These are phyloP conservation scores for Sclerotinia spermophila DNA, from an alignment of 2,329 filamentous ascomycete species.

Conservation along the genomic window DNA sequence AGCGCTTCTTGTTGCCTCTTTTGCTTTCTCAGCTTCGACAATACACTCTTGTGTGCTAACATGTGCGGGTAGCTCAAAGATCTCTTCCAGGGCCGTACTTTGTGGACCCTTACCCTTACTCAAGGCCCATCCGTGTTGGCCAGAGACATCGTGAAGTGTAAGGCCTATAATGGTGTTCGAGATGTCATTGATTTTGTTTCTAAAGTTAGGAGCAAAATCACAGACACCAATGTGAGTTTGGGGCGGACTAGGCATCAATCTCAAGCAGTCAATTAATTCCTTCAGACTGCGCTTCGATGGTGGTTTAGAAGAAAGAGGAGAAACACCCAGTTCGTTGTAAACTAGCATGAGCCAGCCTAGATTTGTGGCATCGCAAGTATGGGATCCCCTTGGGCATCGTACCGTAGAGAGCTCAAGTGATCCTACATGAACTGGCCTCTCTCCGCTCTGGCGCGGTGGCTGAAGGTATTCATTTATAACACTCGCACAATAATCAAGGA, in stretches of 20 bases:
- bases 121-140: constrained; percentile 48
- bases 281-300: constrained; percentile 43
- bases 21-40: constrained; percentile 25
- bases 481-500: constrained; percentile 45
- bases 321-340: constrained; percentile 46
- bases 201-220: constrained; percentile 48
- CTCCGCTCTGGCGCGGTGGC: constrained; percentile 22
- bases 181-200: constrained; percentile 47
- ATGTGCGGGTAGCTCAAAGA: constrained; percentile 17
- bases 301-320: constrained; percentile 37
- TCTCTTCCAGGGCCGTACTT: constrained; percentile 7
- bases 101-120: constrained; percentile 38
- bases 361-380: constrained; percentile 50
- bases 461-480: constrained; percentile 47
- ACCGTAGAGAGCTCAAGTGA: constrained; percentile 39
- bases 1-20: constrained; percentile 11
- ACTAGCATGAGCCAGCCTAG: constrained; percentile 53
- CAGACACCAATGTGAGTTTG: constrained; percentile 45
- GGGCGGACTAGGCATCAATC: constrained; percentile 45
- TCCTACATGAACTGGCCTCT: constrained; percentile 24
- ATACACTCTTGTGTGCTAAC: constrained; percentile 14
- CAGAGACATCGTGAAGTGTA: constrained; percentile 48
- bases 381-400: constrained; percentile 49
- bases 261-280: constrained; percentile 45
- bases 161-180: constrained; percentile 50